Base-by-base conservation (phyloP, 371 early-diverging fungal species). In the Thermomucor indicae-seudaticae region DNA sequence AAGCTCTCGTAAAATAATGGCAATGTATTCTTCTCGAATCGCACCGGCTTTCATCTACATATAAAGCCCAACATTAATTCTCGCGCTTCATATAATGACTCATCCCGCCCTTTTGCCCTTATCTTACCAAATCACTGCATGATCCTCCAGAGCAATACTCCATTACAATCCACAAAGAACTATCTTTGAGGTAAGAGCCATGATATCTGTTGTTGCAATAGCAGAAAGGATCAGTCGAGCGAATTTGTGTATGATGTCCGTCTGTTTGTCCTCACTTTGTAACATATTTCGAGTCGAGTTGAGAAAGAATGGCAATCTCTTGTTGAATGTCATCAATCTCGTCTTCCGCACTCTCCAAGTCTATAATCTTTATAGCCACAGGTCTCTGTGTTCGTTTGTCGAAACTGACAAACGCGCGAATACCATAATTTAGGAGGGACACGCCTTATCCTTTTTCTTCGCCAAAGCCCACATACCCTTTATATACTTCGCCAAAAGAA, bases 311-410 rank as follows among this genome's bases (percentile, higher is more conserved):
- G 43, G 82, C 84, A 64, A 97, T 98, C 62, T 98, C 98, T 64
- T 92, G 91, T 61, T 93, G 95, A 61, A 98, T 96, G 72, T 97
- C 98, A 54, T 96, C 96, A 55, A 97, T 95, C 59, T 98, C 96
- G 59, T 97, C 97, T 64, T 97, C 97, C 23, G 95, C 92, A 56
- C 86, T 83, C 64, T 93, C 95, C 23, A 95, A 73, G 59, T 93
- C 93, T 61, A 94, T 93, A 34, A 92, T 84, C 64, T 95, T 95
- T 62, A 95, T 93, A 10, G 96, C 96, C 16, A 95, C 93, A 5
- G 85, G 86, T 49, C 67, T 80, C 52, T 86, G 84, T 16, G 86
- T 84, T 45, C 79, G 75, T 53, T 79, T 83, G 53, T 93, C 91
- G 29, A 85, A 76, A 4, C 90, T 91, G 73, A 16, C n/a, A n/a